Evolutionary conservation across 2,329 filamentous ascomycete species (phyloP), one percentile per base, ranked within the genome.

Genomic region (Pseudogymnoascus sp.): DNA sequence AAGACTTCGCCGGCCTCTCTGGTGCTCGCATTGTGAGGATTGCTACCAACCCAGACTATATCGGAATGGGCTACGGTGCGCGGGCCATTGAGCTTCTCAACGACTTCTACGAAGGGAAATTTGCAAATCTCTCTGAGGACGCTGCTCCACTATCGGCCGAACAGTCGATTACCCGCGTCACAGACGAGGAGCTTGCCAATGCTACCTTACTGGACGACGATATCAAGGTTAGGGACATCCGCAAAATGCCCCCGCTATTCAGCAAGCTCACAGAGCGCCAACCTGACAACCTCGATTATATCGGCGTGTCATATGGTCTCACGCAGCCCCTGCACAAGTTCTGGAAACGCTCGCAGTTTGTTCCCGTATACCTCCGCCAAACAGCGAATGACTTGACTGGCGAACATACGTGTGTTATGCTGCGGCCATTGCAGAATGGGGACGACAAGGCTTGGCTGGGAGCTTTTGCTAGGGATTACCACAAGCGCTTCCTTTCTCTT

Each of bases 391-490:
- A 98, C 64, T 82, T 99, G 54, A 99, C 96, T 0, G 95, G 95
- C 63, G 95, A 99, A 77, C 95, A 99, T 75, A 96, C 95, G 0
- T 97, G 92, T 74, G 93, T 99, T 28, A 99, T 99, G 96, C 83
- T 99, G 60, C 86, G 92, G 64, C 90, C 92, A 1, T 81, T 99
- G 6, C 82, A 85, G 65, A 80, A 77, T 62, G 81, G 80, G 63
- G 87, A 86, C 45, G 92, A 96, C 69, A 81, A 80, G 64, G 86
- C 85, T 71, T 98, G 95, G 69, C 86, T 98, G 0, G 91, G 90
- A 14, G 92, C 92, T 2, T 99, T 96, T 73, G 85, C 93, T 3
- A 85, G 89, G 67, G 95, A 99, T 75, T 99, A 98, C 83, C 93
- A 98, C 73, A 88, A 86, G 68, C 88, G 96, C n/a, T 98, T 98